Percentiles rank a stretch among this genome's conserved stretches.
These are phyloP conservation scores for Uronychia binucleata DNA, from an alignment of 73 alveolate genomes.

Conservation along the genomic window DNA sequence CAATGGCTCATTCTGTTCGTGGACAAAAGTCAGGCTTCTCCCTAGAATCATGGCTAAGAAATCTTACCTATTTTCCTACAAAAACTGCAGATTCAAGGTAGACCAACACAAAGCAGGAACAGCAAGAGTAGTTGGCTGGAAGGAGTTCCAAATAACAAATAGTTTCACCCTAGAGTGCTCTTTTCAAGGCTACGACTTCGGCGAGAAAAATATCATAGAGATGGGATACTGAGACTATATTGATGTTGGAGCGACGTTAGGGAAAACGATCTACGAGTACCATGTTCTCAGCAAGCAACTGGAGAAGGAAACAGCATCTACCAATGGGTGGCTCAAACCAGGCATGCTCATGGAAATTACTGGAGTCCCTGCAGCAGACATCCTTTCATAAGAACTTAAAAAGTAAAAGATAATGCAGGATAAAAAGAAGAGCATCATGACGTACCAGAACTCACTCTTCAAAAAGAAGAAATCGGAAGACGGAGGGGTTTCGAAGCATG, in stretches of 20 bases:
- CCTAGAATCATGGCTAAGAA: conserved; percentile 31
- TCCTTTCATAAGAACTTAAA: conserved; percentile 14
- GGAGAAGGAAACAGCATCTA: conserved; percentile 31
- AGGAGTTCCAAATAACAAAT: not conserved
- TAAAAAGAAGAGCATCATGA: too few species aligned
- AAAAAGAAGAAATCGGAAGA: too few species aligned
- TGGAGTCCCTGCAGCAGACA: conserved; percentile 54
- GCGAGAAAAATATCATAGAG: not conserved
- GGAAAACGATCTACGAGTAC: conserved; percentile 21
- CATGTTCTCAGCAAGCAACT: conserved; percentile 5
- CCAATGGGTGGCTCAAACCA: conserved; percentile 59
- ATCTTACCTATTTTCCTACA: not conserved
- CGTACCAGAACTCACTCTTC: too few species aligned
- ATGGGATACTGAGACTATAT: not conserved
- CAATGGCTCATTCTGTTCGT: conserved; percentile 53
- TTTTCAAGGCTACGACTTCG: not conserved
- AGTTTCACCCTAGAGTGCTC: not conserved
- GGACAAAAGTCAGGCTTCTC: conserved; percentile 52
- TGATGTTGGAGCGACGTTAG: too few species aligned
- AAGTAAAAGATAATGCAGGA: conserved; percentile 2
- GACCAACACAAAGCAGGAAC: not conserved
- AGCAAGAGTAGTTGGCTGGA: conserved; percentile 4
- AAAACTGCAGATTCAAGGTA: conserved; percentile 7
- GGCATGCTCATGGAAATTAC: conserved; percentile 37
- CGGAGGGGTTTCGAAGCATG: too few species aligned